phyloP scores from a whole-genome alignment of 345 rosid species.

The Hirschfeldia incana region DNA sequence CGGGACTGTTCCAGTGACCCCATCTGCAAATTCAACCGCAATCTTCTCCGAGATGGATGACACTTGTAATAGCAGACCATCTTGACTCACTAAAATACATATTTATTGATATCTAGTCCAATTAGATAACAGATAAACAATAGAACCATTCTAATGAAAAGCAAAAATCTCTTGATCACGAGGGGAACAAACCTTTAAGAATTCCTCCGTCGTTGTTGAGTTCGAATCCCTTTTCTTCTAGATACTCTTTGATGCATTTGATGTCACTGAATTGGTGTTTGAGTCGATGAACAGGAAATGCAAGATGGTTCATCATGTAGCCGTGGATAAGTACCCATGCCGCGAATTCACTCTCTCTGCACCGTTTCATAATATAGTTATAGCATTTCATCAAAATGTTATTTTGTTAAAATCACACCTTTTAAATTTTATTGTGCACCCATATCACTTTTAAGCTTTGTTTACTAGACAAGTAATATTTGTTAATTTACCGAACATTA shows the following conservation, averaged over 20 bases:
- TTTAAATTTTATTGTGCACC: neutral
- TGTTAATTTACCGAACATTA: neutral
- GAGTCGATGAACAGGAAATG: constrained; percentile 70
- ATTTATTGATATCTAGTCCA: neutral
- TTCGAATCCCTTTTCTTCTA: constrained; percentile 68
- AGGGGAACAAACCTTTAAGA: constrained; percentile 63
- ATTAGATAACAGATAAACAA: neutral
- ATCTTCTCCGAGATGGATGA: constrained; percentile 75
- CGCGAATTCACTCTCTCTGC: constrained; percentile 82
- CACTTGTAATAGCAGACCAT: constrained; percentile 79
- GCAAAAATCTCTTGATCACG: neutral
- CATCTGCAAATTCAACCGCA: constrained; percentile 63
- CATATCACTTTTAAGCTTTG: neutral
- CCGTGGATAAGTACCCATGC: constrained; percentile 97
- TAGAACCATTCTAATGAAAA: neutral
- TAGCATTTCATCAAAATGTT: neutral
- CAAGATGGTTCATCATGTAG: constrained; percentile 84
- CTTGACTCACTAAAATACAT: constrained; percentile 64
- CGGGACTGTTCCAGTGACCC: constrained; percentile 56
- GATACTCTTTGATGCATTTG: constrained; percentile 53
- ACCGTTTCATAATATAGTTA: neutral
- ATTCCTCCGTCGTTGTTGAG: constrained; percentile 85
- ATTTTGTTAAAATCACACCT: neutral
- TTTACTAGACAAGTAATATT: neutral
- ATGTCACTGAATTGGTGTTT: constrained; percentile 62